Evolutionary conservation across 1,139 yeast species (phyloP), one percentile per base, ranked within the genome.

Genomic region (Nematodospora anomalae): DNA sequence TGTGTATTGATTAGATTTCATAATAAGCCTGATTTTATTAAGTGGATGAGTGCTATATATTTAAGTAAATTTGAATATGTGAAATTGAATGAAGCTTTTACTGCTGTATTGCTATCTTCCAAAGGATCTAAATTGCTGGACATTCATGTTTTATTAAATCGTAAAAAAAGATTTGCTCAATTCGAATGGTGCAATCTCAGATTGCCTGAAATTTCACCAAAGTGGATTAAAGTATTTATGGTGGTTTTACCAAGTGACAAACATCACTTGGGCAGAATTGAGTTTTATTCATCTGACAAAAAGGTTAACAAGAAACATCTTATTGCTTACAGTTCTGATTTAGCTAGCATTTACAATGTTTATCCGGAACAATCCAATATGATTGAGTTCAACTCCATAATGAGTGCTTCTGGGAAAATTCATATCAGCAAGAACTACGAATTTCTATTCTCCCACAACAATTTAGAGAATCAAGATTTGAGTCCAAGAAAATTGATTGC

Each of bases 161-260:
- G 70, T 34, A 68, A 62, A 41, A 72, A 74, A 47, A 61, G 73
- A 40, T 62, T 64, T 36, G 55, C 70, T 15, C 68, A 71, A 39
- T 65, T 55, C 36, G 83, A 77, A 48, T 77, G 82, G 82, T 74
- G 77, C 52, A 72, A 76, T 47, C 53, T 77, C 40, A 55, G 82
- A 38, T 67, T 76, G 45, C 82, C 83, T 6, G 79, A 73, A 45
- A 59, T 76, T 30, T 73, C 76, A 40, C 66, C 71, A 42, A 74
- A 74, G 53, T 77, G 82, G 81, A 54, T 76, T 22, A 67, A 74
- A 49, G 74, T 76, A 36, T 74, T 53, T 41, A 61, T 75, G 45
- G 76, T 64, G 6, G 59, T 73, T 14, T 54, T 58, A 12, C 80
- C 80, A 0, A 60, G 64, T 13, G 70, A 67, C 29, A 67, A 68